Percentiles rank a stretch among this genome's conserved stretches.
Conservation (phyloP, 805 yeast species). For the Cyberlindnera euphorbiiphila region DNA sequence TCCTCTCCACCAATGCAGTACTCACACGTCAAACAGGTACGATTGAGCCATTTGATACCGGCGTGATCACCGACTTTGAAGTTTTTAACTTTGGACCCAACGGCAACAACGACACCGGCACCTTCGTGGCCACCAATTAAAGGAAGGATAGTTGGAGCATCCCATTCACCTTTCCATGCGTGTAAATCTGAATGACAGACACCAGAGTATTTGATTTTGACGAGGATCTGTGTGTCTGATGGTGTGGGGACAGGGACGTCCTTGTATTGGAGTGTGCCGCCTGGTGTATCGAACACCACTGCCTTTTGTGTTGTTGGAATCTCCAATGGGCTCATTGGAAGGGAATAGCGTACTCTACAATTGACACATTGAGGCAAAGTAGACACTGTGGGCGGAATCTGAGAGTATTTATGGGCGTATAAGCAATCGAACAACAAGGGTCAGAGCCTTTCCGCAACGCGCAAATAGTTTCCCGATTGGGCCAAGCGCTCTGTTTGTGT, state of each 20-base stretch:
- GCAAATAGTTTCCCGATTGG: slow-evolving; percentile 7
- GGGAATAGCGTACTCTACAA: too few species aligned
- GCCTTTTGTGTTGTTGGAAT: slow-evolving; percentile 46
- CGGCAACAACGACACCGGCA: slow-evolving; percentile 63
- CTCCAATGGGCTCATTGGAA: neutral
- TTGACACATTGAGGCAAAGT: too few species aligned
- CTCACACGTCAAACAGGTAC: slow-evolving; percentile 62
- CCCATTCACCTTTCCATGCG: slow-evolving; percentile 57
- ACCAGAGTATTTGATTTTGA: slow-evolving; percentile 58
- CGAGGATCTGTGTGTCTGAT: slow-evolving; percentile 48
- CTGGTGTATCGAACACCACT: slow-evolving; percentile 43
- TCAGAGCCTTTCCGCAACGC: too few species aligned
- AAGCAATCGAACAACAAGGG: too few species aligned
- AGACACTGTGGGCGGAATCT: too few species aligned
- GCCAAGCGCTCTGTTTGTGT: too few species aligned
- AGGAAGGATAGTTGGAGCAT: slow-evolving; percentile 49
- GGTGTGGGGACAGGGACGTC: slow-evolving; percentile 54
- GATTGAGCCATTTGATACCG: slow-evolving; percentile 67
- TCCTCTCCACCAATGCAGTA: slow-evolving; percentile 54
- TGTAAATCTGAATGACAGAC: slow-evolving; percentile 66
- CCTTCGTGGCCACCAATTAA: slow-evolving; percentile 73
- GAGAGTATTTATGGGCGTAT: too few species aligned
- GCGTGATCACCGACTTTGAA: slow-evolving; percentile 62
- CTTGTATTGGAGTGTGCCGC: slow-evolving; percentile 42
- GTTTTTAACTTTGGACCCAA: slow-evolving; percentile 53